Base-by-base conservation (phyloP, 2,329 filamentous ascomycete species). In the Botrytis aclada region DNA sequence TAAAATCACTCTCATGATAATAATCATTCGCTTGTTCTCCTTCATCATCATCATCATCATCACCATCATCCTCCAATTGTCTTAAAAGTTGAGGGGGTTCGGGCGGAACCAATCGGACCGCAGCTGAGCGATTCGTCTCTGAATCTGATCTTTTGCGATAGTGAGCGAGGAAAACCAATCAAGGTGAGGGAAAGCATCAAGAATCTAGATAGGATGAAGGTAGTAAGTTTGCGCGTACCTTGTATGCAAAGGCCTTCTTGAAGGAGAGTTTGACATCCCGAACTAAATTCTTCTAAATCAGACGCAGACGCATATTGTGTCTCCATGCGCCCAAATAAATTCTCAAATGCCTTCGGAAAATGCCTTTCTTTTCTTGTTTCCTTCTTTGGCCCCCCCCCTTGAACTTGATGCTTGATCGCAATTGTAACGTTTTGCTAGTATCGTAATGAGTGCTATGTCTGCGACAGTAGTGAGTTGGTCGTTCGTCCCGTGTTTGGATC, bases 121-220 rank as follows among this genome's bases (percentile, higher is more conserved):
- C 73, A 73, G 72, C 73, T 73, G 25, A n/a, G 70, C 63, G 71
- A 70, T 79, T 79, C 63, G 73, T 76, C 47, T 74, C 74, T 14
- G 78, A 79, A 34, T 76, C 74, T 64, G 73, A 78, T 39, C 77
- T 75, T 66, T 79, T 75, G 67, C 45, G 64, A 67, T 73, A 18
- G 47, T 72, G 62, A 63, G 60, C 39, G 43, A 34, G 63, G 61
- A 41, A 71, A 71, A 39, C n/a, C 47, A 63, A 70, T 70, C 10
- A 70, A 70, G 43, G 25, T 54, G 65, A 64, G 56, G 71, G 66
- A 70, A 43, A 70, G 29, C 8, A 62, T 45, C 22, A 37, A n/a
- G 3, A 39, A 67, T 41, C 63, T 51, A 51, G 39, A 37, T n/a
- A 16, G 34, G 45, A 58, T 58, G 37, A 58, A 39, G 45, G 45